Evolutionary conservation across 169 alveolate genomes (phyloP), one percentile per base, ranked within the genome.

Genomic region (Eimeria acervulina): DNA sequence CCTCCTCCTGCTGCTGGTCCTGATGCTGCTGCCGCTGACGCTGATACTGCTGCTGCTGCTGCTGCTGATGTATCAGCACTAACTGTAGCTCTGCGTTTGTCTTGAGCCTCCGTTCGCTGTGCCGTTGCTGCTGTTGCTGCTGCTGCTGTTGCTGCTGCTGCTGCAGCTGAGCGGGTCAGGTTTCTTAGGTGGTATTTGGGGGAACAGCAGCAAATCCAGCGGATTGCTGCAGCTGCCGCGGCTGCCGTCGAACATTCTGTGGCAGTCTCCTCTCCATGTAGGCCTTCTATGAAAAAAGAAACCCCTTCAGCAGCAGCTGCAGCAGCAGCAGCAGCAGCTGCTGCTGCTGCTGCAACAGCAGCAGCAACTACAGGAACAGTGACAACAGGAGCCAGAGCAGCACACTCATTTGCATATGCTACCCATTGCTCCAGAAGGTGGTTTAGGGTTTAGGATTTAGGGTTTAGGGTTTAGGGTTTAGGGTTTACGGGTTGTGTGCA

Each of bases 101-200:
- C n/a, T n/a, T n/a, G n/a, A n/a, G n/a, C n/a, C n/a, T n/a, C n/a
- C n/a, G n/a, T n/a, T n/a, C n/a, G n/a, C n/a, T n/a, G n/a, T 42
- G 66, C 33, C 38, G 66, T 33, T 36, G 66, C 61, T 78, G 88
- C 61, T 42, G n/a, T 38, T 78, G 66, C 83, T 72, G 33, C 88
- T 78, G 88, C 10, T 42, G 88, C 61, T 78, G 88, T 61, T 78
- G 88, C 38, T 78, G 88, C 38, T 78, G 88, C 88, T 36, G 63
- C 63, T 78, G 88, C 88, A 78, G 88, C 61, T 78, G 31, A 78
- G 88, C 88, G 88, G 88, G 12, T 10, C 55, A 3, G 31, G 88
- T 52, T 78, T 78, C 61, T 78, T 78, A 78, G 88, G 88, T 4
- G 88, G 88, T 28, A 78, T 78, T 3, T 78, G 88, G 88, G 88